These are phyloP conservation scores for Zygoascus biomembranicola DNA, from an alignment of 805 yeast species.

Conservation along the genomic window DNA sequence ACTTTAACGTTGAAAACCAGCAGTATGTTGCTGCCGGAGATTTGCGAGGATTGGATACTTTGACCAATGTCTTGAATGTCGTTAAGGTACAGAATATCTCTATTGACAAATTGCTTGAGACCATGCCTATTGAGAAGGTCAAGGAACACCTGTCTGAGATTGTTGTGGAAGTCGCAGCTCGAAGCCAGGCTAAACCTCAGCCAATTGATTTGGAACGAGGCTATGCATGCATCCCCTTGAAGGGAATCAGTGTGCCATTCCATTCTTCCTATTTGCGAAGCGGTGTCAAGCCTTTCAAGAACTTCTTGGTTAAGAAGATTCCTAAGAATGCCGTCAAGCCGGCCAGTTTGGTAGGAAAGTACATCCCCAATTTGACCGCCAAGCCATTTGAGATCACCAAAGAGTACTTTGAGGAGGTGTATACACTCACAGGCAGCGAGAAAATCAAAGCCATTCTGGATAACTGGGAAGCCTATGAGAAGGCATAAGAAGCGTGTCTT, in stretches of 20 bases:
- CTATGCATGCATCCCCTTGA: constrained; percentile 94
- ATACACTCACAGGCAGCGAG: constrained; percentile 81
- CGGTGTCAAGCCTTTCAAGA: constrained; percentile 98
- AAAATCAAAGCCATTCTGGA: constrained; percentile 85
- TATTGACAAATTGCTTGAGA: constrained; percentile 75
- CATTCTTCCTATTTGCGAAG: constrained; percentile 97
- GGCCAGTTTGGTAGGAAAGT: constrained; percentile 84
- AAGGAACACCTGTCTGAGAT: constrained; percentile 83
- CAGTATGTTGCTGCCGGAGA: constrained; percentile 99
- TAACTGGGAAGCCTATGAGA: constrained; percentile 85
- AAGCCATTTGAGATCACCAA: constrained; percentile 92
- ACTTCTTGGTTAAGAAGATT: constrained; percentile 92
- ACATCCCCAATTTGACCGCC: constrained; percentile 98
- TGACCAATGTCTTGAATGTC: constrained; percentile 87
- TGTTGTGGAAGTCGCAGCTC: constrained; percentile 73
- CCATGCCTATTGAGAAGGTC: constrained; percentile 79
- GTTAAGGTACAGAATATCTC: constrained; percentile 92
- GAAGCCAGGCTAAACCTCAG: constrained; percentile 82
- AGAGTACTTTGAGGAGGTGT: constrained; percentile 96
- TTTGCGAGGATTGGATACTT: constrained; percentile 85
- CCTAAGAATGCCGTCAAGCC: constrained; percentile 93
- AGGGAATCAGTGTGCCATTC: constrained; percentile 99
- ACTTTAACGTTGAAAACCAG: constrained; percentile 95
- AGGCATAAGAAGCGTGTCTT: constrained; percentile 5
- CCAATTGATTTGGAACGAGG: constrained; percentile 98